Conservation (phyloP, 768 basidiomycete genomes). For the Phylloporus arenicola region DNA sequence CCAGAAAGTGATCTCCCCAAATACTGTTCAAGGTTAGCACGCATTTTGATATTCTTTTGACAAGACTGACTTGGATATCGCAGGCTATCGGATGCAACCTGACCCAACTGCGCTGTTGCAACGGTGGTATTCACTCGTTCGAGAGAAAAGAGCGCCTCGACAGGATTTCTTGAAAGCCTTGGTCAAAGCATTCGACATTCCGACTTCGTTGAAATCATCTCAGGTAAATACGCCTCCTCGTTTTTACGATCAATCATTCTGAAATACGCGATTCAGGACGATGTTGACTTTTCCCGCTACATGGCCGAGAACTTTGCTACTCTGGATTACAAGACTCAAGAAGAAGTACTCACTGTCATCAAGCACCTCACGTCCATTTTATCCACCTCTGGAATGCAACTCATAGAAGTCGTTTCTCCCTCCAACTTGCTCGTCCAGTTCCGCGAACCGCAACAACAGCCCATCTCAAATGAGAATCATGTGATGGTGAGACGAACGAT, state of each 20-base stretch:
- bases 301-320: constrained; percentile 92
- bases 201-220: constrained; percentile 46
- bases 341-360: constrained; percentile 85
- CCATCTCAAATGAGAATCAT: neutral
- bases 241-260: neutral
- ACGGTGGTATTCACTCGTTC: constrained; percentile 86
- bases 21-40: constrained; percentile 48
- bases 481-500: constrained; percentile 2
- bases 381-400: constrained; percentile 75
- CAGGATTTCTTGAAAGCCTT: constrained; percentile 86
- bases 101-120: constrained; percentile 72
- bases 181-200: constrained; percentile 77
- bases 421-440: constrained; percentile 62
- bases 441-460: constrained; percentile 30
- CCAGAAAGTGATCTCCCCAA: constrained; percentile 53
- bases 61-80: neutral
- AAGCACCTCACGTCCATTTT: constrained; percentile 70
- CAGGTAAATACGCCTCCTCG: constrained; percentile 39
- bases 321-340: constrained; percentile 92
- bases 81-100: constrained; percentile 64
- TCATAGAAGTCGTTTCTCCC: constrained; percentile 71
- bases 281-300: constrained; percentile 83
- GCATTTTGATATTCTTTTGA: neutral
- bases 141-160: constrained; percentile 82
- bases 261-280: constrained; percentile 44